Evolutionary conservation across 2,329 filamentous ascomycete genomes (phyloP).

Genomic region (Paecilomyces fulvus): DNA sequence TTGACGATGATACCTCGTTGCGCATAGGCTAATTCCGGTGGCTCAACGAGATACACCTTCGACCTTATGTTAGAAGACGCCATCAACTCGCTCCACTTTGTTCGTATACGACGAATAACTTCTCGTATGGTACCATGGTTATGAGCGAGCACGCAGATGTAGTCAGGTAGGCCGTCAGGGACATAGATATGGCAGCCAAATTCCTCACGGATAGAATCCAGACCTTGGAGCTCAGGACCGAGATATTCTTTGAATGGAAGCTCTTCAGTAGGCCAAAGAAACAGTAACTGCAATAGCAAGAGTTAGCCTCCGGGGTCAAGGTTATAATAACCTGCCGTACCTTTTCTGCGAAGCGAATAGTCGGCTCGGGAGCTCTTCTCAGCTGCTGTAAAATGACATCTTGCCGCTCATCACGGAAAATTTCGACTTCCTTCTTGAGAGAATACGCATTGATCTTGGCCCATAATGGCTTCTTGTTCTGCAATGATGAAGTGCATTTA

Average conservation of each 20-base stretch:
- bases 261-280: conserved; percentile 39
- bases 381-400: conserved; percentile 16
- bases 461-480: conserved; percentile 13
- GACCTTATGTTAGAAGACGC: conserved; percentile 19
- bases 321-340: conserved; percentile 9
- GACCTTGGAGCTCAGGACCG: conserved; percentile 33
- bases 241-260: conserved; percentile 32
- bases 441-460: conserved; percentile 18
- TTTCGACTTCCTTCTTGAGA: conserved; percentile 15
- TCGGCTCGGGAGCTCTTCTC: conserved; percentile 16
- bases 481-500: conserved; percentile 8
- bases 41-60: conserved; percentile 27
- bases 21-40: conserved; percentile 13
- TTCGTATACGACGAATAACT: conserved; percentile 21
- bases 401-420: conserved; percentile 15
- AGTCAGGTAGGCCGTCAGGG: conserved; percentile 18
- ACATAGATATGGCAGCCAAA: conserved; percentile 34
- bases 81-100: conserved; percentile 20
- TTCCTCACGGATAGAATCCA: conserved; percentile 37
- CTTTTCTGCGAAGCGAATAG: conserved; percentile 15
- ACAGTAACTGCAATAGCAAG: conserved; percentile 22
- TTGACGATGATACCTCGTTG: conserved; percentile 18
- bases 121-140: conserved; percentile 27
- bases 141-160: conserved; percentile 24
- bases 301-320: conserved; percentile 1